These are phyloP conservation scores for Fusarium anthophilum DNA, from an alignment of 2,329 filamentous ascomycete species.

Conservation along the genomic window DNA sequence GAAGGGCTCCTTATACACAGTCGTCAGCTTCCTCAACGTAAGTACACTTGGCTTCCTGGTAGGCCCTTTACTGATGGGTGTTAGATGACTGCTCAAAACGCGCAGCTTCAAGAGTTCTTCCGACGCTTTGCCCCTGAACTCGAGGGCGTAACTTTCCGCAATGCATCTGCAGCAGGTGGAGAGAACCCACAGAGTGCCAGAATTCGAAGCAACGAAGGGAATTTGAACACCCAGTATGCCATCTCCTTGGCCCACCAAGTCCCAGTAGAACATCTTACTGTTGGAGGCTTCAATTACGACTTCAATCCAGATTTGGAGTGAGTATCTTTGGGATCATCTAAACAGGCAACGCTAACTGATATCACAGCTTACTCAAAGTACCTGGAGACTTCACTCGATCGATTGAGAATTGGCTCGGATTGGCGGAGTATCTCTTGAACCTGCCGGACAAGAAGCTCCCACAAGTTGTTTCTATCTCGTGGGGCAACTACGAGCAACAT, in stretches of 20 bases:
- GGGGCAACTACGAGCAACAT: constrained; percentile 74
- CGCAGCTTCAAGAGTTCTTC: constrained; percentile 67
- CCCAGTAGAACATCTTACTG: constrained; percentile 47
- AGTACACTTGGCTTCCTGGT: background rate
- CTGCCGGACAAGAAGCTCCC: constrained; percentile 66
- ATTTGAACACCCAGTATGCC: constrained; percentile 52
- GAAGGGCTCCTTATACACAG: constrained; percentile 71
- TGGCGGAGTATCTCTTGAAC: constrained; percentile 67
- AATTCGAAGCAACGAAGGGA: constrained; percentile 47
- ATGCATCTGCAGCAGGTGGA: constrained; percentile 66
- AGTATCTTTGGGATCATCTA: background rate
- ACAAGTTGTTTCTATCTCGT: constrained; percentile 73
- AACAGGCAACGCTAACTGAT: background rate
- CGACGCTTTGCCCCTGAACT: constrained; percentile 61
- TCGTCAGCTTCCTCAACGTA: constrained; percentile 58
- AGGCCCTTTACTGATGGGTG: constrained; percentile 3
- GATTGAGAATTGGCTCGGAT: constrained; percentile 74
- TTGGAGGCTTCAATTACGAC: constrained; percentile 45
- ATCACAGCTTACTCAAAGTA: constrained; percentile 19
- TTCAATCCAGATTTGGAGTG: constrained; percentile 49
- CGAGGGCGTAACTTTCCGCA: constrained; percentile 64
- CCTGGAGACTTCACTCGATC: constrained; percentile 45
- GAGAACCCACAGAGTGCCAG: constrained; percentile 56
- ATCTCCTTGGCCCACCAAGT: constrained; percentile 48
- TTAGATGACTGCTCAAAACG: constrained; percentile 60